A percentile compares a stretch with the other conserved stretches of the same genome.
These are phyloP conservation scores for Chrysosporium keratinophilum DNA, from an alignment of 2,329 filamentous ascomycete species.

Conservation along the genomic window DNA sequence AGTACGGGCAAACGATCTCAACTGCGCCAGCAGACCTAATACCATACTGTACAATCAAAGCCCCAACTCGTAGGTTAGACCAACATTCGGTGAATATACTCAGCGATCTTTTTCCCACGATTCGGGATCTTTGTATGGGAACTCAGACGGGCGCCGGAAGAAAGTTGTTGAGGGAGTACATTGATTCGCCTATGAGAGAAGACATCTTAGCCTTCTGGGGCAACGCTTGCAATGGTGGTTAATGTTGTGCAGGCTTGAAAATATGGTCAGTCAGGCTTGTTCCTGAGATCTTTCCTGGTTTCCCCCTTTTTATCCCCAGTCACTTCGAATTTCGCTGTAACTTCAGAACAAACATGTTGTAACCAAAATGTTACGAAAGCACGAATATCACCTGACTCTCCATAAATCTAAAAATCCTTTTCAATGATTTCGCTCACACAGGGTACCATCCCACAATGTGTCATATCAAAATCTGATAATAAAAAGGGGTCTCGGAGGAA, in stretches of 20 bases:
- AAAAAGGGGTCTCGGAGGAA: background rate
- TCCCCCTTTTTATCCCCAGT: background rate
- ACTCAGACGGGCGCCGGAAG: slow-evolving; percentile 18
- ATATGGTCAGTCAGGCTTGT: no score
- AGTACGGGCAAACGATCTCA: slow-evolving; percentile 12
- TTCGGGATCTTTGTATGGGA: slow-evolving; percentile 18
- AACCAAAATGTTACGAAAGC: no score
- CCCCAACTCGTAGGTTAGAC: slow-evolving; percentile 18
- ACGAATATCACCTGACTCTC: no score
- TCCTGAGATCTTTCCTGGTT: background rate
- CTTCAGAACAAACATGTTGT: no score
- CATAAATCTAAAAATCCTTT: no score
- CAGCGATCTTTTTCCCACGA: slow-evolving; percentile 24
- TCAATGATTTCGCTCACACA: no score
- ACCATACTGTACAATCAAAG: slow-evolving; percentile 17
- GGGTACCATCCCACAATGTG: no score
- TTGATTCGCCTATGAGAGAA: slow-evolving; percentile 24
- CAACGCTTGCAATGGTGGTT: background rate
- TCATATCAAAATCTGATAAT: no score
- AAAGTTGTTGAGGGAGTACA: slow-evolving; percentile 24
- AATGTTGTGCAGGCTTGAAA: background rate
- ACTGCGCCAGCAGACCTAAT: slow-evolving; percentile 18
- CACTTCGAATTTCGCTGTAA: background rate
- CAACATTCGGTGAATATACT: slow-evolving; percentile 26
- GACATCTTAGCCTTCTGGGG: slow-evolving; percentile 33